Base-by-base conservation (phyloP, 2,329 filamentous ascomycete species). In the Bimuria novae-zelandiae region DNA sequence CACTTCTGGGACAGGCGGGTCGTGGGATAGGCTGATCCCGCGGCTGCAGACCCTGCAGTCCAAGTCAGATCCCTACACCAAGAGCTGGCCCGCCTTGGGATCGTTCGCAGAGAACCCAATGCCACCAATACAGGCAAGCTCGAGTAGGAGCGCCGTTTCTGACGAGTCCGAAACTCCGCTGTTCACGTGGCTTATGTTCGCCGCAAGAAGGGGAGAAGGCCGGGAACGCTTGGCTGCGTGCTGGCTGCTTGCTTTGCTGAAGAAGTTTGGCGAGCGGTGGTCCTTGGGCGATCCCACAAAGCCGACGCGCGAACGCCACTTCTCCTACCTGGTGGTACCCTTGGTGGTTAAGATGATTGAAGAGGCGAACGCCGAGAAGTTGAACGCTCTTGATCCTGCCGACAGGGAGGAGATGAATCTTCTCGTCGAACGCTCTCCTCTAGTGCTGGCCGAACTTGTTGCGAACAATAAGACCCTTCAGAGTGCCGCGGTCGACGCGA, bases 391-490 rank as follows among this genome's bases (percentile, higher is more conserved):
- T 3, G 62, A 80, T 14, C 79, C 83, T 33, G 83, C 85, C 51
- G 72, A 82, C 36, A 65, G 56, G 41, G 65, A 70, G 10, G 68
- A 73, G 45, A 48, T 62, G 52, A 62, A 63, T 23, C 62, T 63
- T 21, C 50, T 72, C 11, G 54, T 72, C n/a, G 68, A 72, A 49
- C 84, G 84, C 56, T 86, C 89, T 1, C 90, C 92, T 7, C 82
- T 84, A 1, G 83, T 95, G 10, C 79, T 97, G 49, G 90, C 91
- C 14, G 85, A 87, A 40, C 79, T 97, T 33, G 85, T 96, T 16
- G 85, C 86, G 22, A 90, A 94, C 65, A 91, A 87, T 69, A 85
- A 89, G 55, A 82, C 84, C 53, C 80, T 97, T 48, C 93, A 97
- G 73, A 89, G 87, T 63, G 87, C 90, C 32, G 91, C 92, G 0